Evolutionary conservation across 345 rosid species (phyloP).

Genomic region (Ailanthus altissimus): DNA sequence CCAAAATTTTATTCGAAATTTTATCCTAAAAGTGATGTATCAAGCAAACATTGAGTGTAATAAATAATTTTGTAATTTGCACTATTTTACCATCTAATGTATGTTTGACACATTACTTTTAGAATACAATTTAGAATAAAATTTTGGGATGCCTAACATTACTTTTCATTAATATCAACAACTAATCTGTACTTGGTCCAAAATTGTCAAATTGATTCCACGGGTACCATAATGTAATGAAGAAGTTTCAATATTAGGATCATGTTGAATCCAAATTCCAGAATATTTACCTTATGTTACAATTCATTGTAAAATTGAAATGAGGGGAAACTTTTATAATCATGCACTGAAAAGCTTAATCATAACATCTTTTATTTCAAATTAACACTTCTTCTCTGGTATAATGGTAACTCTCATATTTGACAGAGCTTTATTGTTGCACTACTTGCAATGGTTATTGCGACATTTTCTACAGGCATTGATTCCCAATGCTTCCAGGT

Average conservation of each 20-base stretch:
- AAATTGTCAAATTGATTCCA: not conserved
- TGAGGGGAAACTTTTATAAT: not conserved
- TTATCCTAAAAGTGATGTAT: no score
- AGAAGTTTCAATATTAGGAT: not conserved
- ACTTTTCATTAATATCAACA: not conserved
- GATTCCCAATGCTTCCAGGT: slow-evolving; percentile 98
- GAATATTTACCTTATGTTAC: no score
- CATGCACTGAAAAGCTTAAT: not conserved
- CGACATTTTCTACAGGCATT: slow-evolving; percentile 94
- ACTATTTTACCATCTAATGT: no score
- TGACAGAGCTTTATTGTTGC: slow-evolving; percentile 88
- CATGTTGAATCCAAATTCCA: not conserved
- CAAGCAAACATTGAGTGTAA: no score
- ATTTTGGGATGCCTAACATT: no score
- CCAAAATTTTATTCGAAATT: no score
- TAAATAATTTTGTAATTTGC: no score
- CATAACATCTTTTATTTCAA: not conserved
- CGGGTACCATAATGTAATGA: not conserved
- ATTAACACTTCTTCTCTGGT: not conserved
- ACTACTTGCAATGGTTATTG: slow-evolving; percentile 79
- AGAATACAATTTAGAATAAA: no score
- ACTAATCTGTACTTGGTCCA: not conserved
- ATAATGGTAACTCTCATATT: slow-evolving; percentile 10
- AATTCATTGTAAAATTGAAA: not conserved
- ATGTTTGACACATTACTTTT: no score